Conservation (phyloP, 352 stramenopile genomes). For the Globisporangium sylvaticum region DNA sequence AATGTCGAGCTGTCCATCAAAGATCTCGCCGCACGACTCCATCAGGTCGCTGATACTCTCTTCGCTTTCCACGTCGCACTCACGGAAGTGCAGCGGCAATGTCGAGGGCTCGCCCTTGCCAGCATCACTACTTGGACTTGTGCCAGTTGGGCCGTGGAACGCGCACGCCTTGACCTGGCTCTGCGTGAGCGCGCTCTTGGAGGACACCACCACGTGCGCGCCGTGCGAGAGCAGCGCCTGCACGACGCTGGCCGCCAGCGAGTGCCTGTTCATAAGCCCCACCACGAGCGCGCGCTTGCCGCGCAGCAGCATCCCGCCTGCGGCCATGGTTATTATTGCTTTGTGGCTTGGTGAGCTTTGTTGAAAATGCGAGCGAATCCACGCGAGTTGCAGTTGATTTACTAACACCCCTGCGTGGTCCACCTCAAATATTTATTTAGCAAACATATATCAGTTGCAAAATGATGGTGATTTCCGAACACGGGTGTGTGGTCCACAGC, state of each 20-base stretch:
- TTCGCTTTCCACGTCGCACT: conserved; percentile 77
- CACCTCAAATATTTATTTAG: background rate
- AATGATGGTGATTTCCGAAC: background rate
- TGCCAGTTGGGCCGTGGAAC: conserved; percentile 31
- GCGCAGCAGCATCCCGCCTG: conserved; percentile 24
- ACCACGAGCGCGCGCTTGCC: conserved; percentile 82
- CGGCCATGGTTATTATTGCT: background rate
- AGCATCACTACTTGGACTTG: background rate
- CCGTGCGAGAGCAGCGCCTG: conserved; percentile 60
- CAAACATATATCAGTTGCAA: background rate
- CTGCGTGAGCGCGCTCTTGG: conserved; percentile 40
- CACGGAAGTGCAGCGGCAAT: conserved; percentile 36
- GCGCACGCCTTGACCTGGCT: conserved; percentile 47
- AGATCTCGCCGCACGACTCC: conserved; percentile 32
- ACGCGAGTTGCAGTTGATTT: background rate
- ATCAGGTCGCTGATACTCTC: conserved; percentile 51
- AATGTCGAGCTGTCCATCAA: conserved; percentile 69
- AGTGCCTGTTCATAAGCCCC: conserved; percentile 89
- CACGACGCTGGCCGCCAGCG: conserved; percentile 72
- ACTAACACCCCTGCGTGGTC: background rate
- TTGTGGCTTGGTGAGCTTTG: background rate
- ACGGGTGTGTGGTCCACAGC: background rate
- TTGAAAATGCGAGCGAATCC: background rate
- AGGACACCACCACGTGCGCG: conserved; percentile 76
- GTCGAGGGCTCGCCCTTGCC: conserved; percentile 9